A percentile compares a stretch with the other conserved stretches of the same genome.
Conservation (phyloP, 2,329 filamentous ascomycete genomes). For the Xylariomycetidae sp. region DNA sequence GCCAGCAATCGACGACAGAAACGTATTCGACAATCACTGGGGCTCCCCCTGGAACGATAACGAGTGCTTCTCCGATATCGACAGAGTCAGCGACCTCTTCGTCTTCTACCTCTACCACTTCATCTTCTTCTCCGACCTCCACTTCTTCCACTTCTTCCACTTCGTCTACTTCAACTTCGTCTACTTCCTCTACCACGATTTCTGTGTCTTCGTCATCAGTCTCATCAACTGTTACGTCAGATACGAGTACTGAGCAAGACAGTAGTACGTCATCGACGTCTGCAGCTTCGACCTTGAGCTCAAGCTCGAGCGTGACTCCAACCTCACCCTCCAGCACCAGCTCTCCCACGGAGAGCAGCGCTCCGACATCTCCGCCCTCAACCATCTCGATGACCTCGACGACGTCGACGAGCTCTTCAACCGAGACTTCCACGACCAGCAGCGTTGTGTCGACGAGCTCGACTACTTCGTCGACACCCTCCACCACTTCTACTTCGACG, state of each 20-base stretch:
- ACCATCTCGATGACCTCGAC: neutral
- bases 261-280: neutral
- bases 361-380: neutral
- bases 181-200: neutral
- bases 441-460: no score
- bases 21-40: slow-evolving; percentile 16
- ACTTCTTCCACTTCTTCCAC: slow-evolving; percentile 2
- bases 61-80: slow-evolving; percentile 8
- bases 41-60: slow-evolving; percentile 9
- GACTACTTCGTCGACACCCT: slow-evolving; percentile 3
- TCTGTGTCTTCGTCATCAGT: no score
- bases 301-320: neutral
- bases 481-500: slow-evolving; percentile 7
- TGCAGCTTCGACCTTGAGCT: neutral
- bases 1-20: no score
- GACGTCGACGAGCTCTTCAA: neutral
- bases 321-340: slow-evolving; percentile 2
- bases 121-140: slow-evolving; percentile 8
- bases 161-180: slow-evolving; percentile 1
- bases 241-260: neutral
- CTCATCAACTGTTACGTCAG: no score
- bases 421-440: no score
- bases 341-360: slow-evolving; percentile 1
- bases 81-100: slow-evolving; percentile 3
- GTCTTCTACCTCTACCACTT: slow-evolving; percentile 3